Evolutionary conservation across 2,329 filamentous ascomycete genomes (phyloP), one percentile per base, ranked within the genome.

Genomic region (Raffaelea arxii): DNA sequence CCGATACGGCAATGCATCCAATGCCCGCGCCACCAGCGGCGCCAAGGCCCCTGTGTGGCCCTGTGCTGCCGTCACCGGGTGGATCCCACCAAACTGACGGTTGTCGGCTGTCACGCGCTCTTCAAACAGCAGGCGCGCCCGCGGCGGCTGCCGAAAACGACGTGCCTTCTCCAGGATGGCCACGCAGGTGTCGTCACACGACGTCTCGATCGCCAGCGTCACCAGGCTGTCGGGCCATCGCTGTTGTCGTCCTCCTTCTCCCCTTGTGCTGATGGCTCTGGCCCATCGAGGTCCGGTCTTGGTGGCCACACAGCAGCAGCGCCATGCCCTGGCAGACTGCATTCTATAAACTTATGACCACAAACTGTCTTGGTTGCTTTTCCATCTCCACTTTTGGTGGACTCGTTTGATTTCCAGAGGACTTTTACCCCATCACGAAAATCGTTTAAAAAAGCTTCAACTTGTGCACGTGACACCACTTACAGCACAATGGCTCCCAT

Each of bases 141-240:
- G 46, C 44, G 24, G n/a, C 4, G 10, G 30, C n/a, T 30, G 16
- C 39, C 22, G 16, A 7, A 12, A 16, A 9, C 16, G 27, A 9
- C 16, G 27, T 36, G 32, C 32, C 52, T 80, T 82, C 46, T 86
- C 78, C 35, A 96, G 72, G 41, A 97, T 66, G 25, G 91, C 84
- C 19, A 96, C 89, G 48, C 85, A 90, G 1, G 90, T 95, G 68
- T 97, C 91, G 66, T 97, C 91, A 72, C 91, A 92, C 3, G 84
- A 89, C 10, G 84, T 84, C 62, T 92, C 86, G 59, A 92, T 89
- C 44, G 85, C 85, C 42, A 91, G 74, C 5, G 76, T 80, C 22
- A 57, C 48, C 2, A 55, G 44, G 25, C 49, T 51, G 41, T 44
- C 32, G 12, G 47, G 44, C 51, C 51, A 53, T 4, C 41, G 40